Conservation (phyloP, 495 filamentous ascomycete genomes). For the Xylaria intraflava region DNA sequence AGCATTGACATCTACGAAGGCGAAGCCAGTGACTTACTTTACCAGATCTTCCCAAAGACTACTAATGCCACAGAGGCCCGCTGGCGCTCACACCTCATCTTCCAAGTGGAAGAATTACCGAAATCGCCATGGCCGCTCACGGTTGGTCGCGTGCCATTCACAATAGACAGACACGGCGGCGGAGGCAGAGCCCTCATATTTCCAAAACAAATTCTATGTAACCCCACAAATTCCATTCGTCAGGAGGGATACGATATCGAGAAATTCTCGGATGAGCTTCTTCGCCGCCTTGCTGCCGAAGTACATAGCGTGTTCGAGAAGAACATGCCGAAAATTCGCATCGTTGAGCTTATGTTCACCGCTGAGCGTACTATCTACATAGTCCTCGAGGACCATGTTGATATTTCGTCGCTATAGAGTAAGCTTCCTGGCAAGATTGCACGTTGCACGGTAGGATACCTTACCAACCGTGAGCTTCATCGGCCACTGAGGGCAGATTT, state of each 20-base stretch:
- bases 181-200: slow-evolving; percentile 6
- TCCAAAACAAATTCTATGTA: background rate
- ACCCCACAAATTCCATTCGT: background rate
- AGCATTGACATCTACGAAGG: background rate
- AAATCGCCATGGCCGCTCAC: slow-evolving; percentile 7
- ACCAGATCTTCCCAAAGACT: slow-evolving; percentile 5
- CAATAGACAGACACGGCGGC: background rate
- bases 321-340: background rate
- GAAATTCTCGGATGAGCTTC: background rate
- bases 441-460: background rate
- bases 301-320: background rate
- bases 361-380: slow-evolving; percentile 3
- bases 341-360: slow-evolving; percentile 6
- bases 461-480: slow-evolving; percentile 1
- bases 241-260: background rate
- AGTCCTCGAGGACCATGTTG: slow-evolving; percentile 1
- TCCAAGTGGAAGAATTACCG: slow-evolving; percentile 8
- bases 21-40: background rate
- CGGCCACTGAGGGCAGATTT: background rate
- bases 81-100: slow-evolving; percentile 4
- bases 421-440: slow-evolving; percentile 4
- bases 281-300: background rate
- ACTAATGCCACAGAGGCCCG: slow-evolving; percentile 6
- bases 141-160: slow-evolving; percentile 4
- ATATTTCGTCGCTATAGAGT: background rate